Evolutionary conservation across 2,329 filamentous ascomycete species (phyloP).

Genomic region (Hypoxylon sp.): DNA sequence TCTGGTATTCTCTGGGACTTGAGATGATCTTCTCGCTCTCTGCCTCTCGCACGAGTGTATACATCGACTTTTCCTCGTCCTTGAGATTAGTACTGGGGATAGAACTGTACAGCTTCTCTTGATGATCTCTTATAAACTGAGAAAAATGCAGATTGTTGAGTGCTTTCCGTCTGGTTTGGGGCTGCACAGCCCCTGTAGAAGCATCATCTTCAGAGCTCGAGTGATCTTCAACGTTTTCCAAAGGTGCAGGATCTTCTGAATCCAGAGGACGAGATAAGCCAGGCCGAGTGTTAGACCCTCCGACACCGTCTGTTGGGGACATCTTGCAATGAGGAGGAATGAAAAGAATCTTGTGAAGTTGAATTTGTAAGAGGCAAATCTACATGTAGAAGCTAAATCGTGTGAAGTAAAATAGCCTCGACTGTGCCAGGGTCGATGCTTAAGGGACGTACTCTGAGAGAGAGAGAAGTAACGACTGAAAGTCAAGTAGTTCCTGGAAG

Average conservation of each 20-base stretch:
- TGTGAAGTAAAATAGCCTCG: not conserved
- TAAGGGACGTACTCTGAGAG: no score
- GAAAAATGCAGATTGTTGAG: conserved; percentile 41
- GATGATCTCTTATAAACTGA: conserved; percentile 45
- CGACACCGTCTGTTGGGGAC: not conserved
- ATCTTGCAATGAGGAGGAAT: conserved; percentile 8
- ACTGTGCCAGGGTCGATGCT: not conserved
- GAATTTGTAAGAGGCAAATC: not conserved
- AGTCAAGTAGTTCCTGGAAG: no score
- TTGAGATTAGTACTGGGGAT: conserved; percentile 11
- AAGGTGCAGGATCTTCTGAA: not conserved
- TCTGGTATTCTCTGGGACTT: conserved; percentile 88
- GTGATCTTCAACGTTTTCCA: conserved; percentile 11
- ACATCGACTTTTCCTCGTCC: conserved; percentile 51
- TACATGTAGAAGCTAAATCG: no score
- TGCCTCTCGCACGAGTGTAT: conserved; percentile 54
- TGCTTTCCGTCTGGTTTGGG: conserved; percentile 21
- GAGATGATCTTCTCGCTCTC: conserved; percentile 72
- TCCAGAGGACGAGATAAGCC: no score
- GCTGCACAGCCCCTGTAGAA: not conserved
- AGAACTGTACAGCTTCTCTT: conserved; percentile 34
- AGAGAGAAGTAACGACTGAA: not conserved
- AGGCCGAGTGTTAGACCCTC: not conserved
- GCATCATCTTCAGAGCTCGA: conserved; percentile 36
- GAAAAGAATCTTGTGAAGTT: not conserved